phyloP scores from a whole-genome alignment of 1,139 yeast species.

The Ogataea hybrid region DNA sequence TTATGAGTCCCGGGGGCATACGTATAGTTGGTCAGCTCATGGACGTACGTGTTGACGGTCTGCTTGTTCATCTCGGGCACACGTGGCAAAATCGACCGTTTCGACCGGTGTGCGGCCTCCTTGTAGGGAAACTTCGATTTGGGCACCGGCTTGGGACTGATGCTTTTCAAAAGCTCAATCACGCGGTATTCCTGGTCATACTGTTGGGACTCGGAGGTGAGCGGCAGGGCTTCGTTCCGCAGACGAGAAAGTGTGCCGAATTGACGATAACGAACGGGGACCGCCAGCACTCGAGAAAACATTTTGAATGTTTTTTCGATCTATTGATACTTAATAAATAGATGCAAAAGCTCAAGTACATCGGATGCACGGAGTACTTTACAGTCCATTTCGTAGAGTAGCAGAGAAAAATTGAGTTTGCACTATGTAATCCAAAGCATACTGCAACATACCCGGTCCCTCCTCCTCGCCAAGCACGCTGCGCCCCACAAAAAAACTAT shows the following conservation, averaged over 20 bases:
- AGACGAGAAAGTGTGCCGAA: no score
- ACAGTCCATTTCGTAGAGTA: no score
- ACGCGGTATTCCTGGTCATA: conserved; percentile 1
- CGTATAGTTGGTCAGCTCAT: conserved; percentile 17
- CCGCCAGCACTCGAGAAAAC: no score
- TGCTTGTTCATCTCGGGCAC: conserved; percentile 13
- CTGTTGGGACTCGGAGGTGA: no score
- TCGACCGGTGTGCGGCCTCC: conserved; percentile 20
- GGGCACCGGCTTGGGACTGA: conserved; percentile 22
- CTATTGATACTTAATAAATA: no score
- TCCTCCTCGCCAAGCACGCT: conserved; percentile 3
- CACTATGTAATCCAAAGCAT: no score
- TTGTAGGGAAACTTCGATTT: conserved; percentile 16
- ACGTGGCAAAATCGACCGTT: conserved; percentile 16
- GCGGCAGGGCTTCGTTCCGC: no score
- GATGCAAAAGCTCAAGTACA: no score
- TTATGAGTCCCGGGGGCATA: conserved; percentile 10
- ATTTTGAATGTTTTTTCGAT: no score
- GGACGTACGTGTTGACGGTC: conserved; percentile 18
- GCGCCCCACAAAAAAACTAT: conserved; percentile 7
- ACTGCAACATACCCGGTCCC: background rate
- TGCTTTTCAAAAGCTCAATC: conserved; percentile 18
- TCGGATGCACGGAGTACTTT: no score
- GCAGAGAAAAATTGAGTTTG: no score
- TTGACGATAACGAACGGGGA: no score